These are phyloP conservation scores for Platismatia glauca DNA, from an alignment of 495 filamentous ascomycete genomes.

Conservation along the genomic window DNA sequence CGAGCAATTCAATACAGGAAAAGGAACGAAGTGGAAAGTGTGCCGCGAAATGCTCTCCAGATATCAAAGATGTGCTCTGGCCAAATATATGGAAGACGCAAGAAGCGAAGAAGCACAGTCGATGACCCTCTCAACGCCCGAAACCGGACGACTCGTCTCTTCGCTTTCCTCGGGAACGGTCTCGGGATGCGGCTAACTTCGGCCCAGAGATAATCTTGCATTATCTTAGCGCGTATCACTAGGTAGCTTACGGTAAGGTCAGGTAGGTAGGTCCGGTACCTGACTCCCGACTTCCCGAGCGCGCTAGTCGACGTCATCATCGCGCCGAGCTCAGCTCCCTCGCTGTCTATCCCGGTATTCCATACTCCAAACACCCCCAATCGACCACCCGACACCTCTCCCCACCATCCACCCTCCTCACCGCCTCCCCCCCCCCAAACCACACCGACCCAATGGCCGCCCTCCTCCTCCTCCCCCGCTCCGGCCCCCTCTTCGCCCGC, in stretches of 20 bases:
- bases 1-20: too few species aligned
- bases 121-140: slow-evolving; percentile 10
- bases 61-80: not conserved
- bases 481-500: slow-evolving; percentile 25
- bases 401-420: not conserved
- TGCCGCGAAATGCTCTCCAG: not conserved
- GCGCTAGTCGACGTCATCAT: not conserved
- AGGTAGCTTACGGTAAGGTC: not conserved
- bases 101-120: not conserved
- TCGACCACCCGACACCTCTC: not conserved
- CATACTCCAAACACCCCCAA: not conserved
- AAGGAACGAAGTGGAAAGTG: too few species aligned
- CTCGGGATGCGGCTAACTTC: not conserved
- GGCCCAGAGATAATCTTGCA: not conserved
- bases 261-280: too few species aligned
- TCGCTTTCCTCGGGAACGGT: too few species aligned
- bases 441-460: slow-evolving; percentile 7
- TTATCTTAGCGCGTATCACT: not conserved
- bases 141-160: slow-evolving; percentile 9
- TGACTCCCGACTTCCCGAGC: not conserved
- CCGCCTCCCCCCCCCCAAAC: too few species aligned
- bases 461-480: slow-evolving; percentile 29
- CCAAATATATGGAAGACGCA: too few species aligned
- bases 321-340: not conserved
- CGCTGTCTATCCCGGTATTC: rapidly evolving